These are phyloP conservation scores for Odontarrhena argentea DNA, from an alignment of 345 rosid genomes.

Conservation along the genomic window DNA sequence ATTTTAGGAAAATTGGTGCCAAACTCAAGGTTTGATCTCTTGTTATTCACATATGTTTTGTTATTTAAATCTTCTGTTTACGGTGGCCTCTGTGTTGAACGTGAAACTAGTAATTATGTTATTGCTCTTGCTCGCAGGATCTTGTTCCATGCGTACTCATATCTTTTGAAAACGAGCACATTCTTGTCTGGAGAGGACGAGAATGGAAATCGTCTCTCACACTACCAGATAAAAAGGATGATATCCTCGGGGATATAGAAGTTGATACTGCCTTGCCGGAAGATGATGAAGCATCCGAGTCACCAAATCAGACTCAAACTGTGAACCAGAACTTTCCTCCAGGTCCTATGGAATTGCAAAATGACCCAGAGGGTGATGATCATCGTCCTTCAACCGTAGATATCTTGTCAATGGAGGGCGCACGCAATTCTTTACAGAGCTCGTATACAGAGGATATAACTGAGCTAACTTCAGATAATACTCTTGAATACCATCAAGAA, in stretches of 20 bases:
- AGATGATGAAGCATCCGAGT: conserved; percentile 32
- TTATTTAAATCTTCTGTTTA: not conserved
- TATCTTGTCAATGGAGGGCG: conserved; percentile 4
- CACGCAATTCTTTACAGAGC: conserved; percentile 17
- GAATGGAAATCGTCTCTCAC: conserved; percentile 64
- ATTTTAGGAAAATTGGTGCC: conserved; percentile 81
- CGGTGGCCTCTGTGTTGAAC: not conserved
- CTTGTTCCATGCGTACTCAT: conserved; percentile 85
- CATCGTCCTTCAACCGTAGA: conserved; percentile 11
- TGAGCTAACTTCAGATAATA: conserved; percentile 11
- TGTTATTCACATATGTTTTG: not conserved
- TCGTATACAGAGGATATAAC: conserved; percentile 19
- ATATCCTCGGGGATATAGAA: conserved; percentile 33
- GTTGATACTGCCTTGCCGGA: conserved; percentile 40
- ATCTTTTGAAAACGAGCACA: conserved; percentile 76
- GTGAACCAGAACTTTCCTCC: conserved; percentile 22
- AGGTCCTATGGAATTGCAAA: conserved; percentile 33
- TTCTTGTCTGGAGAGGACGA: conserved; percentile 85
- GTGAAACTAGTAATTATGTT: conserved; percentile 9
- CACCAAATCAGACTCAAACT: conserved; percentile 28
- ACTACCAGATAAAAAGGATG: conserved; percentile 40
- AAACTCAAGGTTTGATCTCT: conserved; percentile 72
- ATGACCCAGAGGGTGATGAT: conserved; percentile 31
- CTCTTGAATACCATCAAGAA: conserved; percentile 22
- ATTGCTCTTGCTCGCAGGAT: conserved; percentile 52